Conservation (phyloP, 73 alveolate genomes). For the Paramecium caudatum region DNA sequence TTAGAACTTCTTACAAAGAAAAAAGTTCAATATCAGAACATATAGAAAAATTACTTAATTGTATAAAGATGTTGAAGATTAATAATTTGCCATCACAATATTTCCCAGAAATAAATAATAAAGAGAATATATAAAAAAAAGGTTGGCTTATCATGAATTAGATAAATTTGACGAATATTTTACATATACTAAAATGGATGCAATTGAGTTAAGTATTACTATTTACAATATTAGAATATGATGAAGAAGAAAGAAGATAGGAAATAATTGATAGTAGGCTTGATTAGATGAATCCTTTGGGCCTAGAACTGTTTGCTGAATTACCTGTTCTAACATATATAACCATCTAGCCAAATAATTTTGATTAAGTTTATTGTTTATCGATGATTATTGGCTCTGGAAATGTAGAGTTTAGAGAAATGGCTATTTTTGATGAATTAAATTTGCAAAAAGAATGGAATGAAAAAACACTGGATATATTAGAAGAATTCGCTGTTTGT, state of each 20-base stretch:
- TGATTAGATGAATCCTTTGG: slow-evolving; percentile 1
- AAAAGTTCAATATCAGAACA: background rate
- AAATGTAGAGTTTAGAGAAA: background rate
- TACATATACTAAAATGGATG: background rate
- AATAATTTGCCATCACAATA: slow-evolving; percentile 10
- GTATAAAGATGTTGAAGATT: background rate
- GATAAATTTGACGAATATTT: slow-evolving; percentile 57
- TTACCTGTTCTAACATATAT: background rate
- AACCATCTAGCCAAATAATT: background rate
- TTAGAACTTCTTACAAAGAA: background rate
- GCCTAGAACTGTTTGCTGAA: background rate
- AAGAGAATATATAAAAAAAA: background rate
- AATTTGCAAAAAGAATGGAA: slow-evolving; percentile 2
- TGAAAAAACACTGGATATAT: background rate
- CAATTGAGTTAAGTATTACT: slow-evolving; percentile 9
- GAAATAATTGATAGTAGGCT: background rate
- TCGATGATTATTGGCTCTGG: background rate
- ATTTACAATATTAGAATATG: slow-evolving; percentile 23
- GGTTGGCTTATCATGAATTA: background rate
- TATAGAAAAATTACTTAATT: background rate
- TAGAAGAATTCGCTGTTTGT: background rate
- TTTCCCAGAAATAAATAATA: background rate
- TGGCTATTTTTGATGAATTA: background rate
- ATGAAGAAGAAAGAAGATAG: slow-evolving; percentile 28
- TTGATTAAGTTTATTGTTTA: background rate